These are phyloP conservation scores for Coniella lustricola DNA, from an alignment of 2,329 filamentous ascomycete genomes.

Conservation along the genomic window DNA sequence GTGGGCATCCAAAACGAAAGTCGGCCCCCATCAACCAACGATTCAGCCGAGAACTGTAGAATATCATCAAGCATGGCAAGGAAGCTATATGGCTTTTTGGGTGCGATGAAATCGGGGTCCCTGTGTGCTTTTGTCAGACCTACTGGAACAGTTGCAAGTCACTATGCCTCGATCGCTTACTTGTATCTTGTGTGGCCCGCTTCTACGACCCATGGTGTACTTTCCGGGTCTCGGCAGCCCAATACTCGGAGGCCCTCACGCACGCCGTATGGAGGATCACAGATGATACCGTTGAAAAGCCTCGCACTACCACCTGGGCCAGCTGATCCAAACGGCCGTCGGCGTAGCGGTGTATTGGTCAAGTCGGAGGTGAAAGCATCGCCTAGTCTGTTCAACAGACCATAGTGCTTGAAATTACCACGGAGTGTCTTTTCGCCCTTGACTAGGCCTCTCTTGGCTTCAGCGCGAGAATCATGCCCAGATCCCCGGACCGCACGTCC, in stretches of 20 bases:
- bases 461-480: conserved; percentile 41
- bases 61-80: conserved; percentile 85
- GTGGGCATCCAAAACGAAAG: conserved; percentile 98
- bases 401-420: conserved; percentile 83
- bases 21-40: conserved; percentile 70
- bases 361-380: conserved; percentile 81
- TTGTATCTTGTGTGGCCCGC: conserved; percentile 64
- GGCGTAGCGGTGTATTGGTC: conserved; percentile 73
- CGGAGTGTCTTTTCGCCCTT: conserved; percentile 39
- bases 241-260: conserved; percentile 86
- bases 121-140: conserved; percentile 24
- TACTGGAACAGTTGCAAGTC: not conserved
- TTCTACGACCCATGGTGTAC: conserved; percentile 53
- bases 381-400: conserved; percentile 56
- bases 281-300: conserved; percentile 83
- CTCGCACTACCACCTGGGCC: conserved; percentile 24
- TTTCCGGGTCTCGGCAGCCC: conserved; percentile 63
- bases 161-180: conserved; percentile 35
- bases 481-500: conserved; percentile 74
- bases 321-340: conserved; percentile 26
- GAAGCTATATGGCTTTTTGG: conserved; percentile 90
- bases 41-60: conserved; percentile 69
- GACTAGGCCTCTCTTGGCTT: conserved; percentile 18
- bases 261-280: conserved; percentile 93
- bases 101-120: conserved; percentile 66